Base-by-base conservation (phyloP, 2,329 filamentous ascomycete species). In the Samsoniella hepiali region DNA sequence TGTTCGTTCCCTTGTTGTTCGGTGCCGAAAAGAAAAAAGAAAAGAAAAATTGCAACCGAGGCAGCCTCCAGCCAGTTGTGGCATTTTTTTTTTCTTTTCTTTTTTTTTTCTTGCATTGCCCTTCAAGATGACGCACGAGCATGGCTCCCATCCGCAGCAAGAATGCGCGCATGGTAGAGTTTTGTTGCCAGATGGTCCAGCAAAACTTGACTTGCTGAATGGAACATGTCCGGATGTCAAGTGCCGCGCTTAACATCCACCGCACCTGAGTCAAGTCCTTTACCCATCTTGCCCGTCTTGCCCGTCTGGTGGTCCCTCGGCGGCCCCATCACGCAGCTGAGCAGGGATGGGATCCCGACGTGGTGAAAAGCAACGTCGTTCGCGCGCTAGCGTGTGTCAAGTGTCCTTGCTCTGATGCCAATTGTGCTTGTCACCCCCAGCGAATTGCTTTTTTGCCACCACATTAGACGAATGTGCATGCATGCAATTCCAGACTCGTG, bases 241-340 rank as follows among this genome's bases (percentile, higher is more conserved):
- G 32, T 51, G 27, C 45, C 45, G 58, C 49, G 58, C 49, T 54
- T 61, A 61, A 54, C 42, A 45, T 36, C 49, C 58, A 61, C 58
- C 15, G 5, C 15, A 27, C 22, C 58, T 38, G 58, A 61, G 45
- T 61, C 58, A 54, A 61, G 58, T 27, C 34, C 5, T 38, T 17
- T 34, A 36, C 3, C 27, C 47, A 5, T 50, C 53, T 40, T 59
- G 15, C 42, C 56, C 31, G 9, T 29, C 17, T 51, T 40, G 9
- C 38, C 38, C 38, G 5, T 40, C 38, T 40, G 15, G 38, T 40
- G 8, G 22, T 51, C 45, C 22, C 45, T 40, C 34, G 45, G 17
- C 45, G 34, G 58, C 58, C 38, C 58, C 49, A 61, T 53, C 49
- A n/a, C 29, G 40, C 58, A 61, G 58, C 58, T 61, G 58, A 36